These are phyloP conservation scores for Hypoxylon fragiforme DNA, from an alignment of 495 filamentous ascomycete species.

Conservation along the genomic window DNA sequence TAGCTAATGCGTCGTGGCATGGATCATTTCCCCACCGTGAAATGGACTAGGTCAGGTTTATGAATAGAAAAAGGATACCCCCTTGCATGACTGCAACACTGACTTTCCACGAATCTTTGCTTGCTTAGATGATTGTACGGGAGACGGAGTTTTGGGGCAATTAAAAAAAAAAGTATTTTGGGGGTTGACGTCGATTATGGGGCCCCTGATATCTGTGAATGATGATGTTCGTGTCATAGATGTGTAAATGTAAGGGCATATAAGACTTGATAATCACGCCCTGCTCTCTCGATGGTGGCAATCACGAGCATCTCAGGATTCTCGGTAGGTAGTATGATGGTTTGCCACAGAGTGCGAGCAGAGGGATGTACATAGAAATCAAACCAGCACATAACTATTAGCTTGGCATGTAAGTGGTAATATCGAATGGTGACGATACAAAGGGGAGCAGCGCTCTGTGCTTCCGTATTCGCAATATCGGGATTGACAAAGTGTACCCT, in stretches of 20 bases:
- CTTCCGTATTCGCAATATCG: constrained; percentile 7
- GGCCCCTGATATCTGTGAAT: constrained; percentile 1
- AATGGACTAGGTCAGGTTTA: constrained; percentile 36
- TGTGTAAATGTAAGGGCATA: constrained; percentile 9
- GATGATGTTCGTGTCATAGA: constrained; percentile 16
- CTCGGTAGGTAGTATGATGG: background rate
- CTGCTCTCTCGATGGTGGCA: background rate
- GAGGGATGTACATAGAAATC: constrained; percentile 21
- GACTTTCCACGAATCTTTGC: constrained; percentile 16
- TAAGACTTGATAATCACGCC: background rate
- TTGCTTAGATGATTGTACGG: constrained; percentile 20
- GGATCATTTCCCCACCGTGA: constrained; percentile 37
- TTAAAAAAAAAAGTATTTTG: constrained; percentile 20
- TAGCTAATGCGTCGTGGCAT: constrained; percentile 42
- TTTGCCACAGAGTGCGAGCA: background rate
- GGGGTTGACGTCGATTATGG: constrained; percentile 15
- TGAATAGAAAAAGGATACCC: constrained; percentile 38
- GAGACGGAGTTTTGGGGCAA: constrained; percentile 20
- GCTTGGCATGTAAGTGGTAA: constrained; percentile 11
- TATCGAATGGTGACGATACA: background rate
- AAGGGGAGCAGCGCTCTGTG: background rate
- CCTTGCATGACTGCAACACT: constrained; percentile 29
- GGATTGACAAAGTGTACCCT: background rate
- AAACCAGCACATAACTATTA: constrained; percentile 17
- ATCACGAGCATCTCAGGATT: constrained; percentile 5